Evolutionary conservation across 768 basidiomycete genomes (phyloP).

Genomic region (Tylopilus vinaceipallidus): DNA sequence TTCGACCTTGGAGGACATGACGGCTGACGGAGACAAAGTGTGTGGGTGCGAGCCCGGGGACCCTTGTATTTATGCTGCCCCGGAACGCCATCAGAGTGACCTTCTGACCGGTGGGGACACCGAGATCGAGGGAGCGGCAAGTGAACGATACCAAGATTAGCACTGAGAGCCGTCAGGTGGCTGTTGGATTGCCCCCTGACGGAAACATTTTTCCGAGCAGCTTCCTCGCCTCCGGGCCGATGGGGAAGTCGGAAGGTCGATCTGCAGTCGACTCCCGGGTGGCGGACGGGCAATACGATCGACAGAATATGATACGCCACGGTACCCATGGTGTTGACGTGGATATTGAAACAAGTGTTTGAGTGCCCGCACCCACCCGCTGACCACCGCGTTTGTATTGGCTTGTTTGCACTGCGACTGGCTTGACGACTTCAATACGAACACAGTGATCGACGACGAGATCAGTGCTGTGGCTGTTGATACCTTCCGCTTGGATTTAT

Average conservation of each 20-base stretch:
- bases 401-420: conserved; percentile 31
- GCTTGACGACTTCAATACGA: conserved; percentile 26
- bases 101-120: too few relatives aligned
- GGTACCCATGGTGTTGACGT: too few relatives aligned
- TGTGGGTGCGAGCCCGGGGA: not conserved
- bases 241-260: too few relatives aligned
- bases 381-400: conserved; percentile 32
- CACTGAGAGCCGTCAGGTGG: not conserved
- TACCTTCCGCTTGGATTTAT: conserved; percentile 18
- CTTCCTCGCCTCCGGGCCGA: not conserved
- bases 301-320: too few relatives aligned
- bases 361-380: too few relatives aligned
- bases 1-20: conserved; percentile 16
- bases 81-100: too few relatives aligned
- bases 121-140: not conserved
- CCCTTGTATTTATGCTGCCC: not conserved
- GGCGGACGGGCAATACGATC: too few relatives aligned
- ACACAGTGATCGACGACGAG: conserved; percentile 16
- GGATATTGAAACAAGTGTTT: too few relatives aligned
- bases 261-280: too few relatives aligned
- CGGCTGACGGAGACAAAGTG: not conserved
- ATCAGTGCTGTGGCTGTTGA: conserved; percentile 16
- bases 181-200: not conserved
- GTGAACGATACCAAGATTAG: not conserved
- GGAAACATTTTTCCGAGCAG: not conserved